Conservation (phyloP, 2,329 filamentous ascomycete species). For the Colletotrichum karsti region DNA sequence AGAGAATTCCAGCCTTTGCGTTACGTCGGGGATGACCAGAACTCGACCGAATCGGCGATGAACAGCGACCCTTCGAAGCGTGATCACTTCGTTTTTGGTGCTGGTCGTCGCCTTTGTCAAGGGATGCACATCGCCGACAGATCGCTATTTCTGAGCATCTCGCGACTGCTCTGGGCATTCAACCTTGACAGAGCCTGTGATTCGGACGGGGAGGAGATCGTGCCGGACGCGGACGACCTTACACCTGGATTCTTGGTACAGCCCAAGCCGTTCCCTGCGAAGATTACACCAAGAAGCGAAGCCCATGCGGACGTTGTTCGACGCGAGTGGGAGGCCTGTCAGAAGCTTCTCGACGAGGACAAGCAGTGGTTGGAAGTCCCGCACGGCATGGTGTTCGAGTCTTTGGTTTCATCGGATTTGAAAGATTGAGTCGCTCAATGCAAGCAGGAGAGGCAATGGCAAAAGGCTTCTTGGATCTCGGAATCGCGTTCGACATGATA, state of each 20-base stretch:
- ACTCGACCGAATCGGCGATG: constrained; percentile 12
- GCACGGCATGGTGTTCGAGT: not conserved
- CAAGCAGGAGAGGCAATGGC: no score
- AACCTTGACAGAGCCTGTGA: constrained; percentile 39
- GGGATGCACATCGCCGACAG: constrained; percentile 59
- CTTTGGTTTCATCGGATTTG: not conserved
- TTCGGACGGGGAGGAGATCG: constrained; percentile 32
- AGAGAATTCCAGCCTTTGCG: constrained; percentile 51
- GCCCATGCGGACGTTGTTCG: not conserved
- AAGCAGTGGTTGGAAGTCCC: constrained; percentile 16
- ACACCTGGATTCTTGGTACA: constrained; percentile 2
- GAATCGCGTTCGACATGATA: no score
- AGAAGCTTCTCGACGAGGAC: not conserved
- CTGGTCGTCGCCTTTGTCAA: constrained; percentile 31
- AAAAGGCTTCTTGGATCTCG: no score
- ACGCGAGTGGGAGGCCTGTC: constrained; percentile 5
- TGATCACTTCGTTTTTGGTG: constrained; percentile 41
- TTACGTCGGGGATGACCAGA: constrained; percentile 37
- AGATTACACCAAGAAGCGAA: constrained; percentile 18
- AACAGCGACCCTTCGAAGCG: constrained; percentile 44
- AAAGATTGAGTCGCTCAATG: not conserved
- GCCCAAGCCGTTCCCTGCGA: constrained; percentile 14
- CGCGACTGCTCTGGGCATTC: constrained; percentile 63
- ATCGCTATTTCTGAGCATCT: constrained; percentile 54
- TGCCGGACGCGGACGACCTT: constrained; percentile 41